These are phyloP conservation scores for Tuber umbilicatum DNA, from an alignment of 495 filamentous ascomycete species.

Conservation along the genomic window DNA sequence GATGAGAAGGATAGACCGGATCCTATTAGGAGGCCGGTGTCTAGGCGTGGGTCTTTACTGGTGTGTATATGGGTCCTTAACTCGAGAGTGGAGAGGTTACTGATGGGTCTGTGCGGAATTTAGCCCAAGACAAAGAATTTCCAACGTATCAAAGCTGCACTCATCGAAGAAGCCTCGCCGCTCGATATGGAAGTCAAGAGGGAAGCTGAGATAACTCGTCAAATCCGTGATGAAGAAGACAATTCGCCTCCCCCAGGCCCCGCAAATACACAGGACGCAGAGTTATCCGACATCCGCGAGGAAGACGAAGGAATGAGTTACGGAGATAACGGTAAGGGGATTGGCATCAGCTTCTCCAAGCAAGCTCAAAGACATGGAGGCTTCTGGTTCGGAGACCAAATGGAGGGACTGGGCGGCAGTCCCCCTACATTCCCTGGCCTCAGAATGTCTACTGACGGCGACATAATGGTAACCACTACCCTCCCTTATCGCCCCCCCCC, in stretches of 20 bases:
- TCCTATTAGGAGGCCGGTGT: slow-evolving; percentile 62
- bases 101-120: slow-evolving; percentile 23
- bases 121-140: slow-evolving; percentile 93
- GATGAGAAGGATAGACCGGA: slow-evolving; percentile 56
- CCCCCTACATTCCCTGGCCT: slow-evolving; percentile 35
- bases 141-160: slow-evolving; percentile 80
- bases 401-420: slow-evolving; percentile 39
- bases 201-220: slow-evolving; percentile 89
- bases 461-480: slow-evolving; percentile 30
- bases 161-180: slow-evolving; percentile 79
- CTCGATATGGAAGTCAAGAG: slow-evolving; percentile 81
- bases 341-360: slow-evolving; percentile 38
- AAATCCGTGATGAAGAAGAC: slow-evolving; percentile 66
- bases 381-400: slow-evolving; percentile 41
- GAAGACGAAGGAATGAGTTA: slow-evolving; percentile 39
- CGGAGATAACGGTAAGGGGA: slow-evolving; percentile 28
- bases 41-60: slow-evolving; percentile 77
- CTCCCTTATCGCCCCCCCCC: background rate
- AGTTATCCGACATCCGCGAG: slow-evolving; percentile 35
- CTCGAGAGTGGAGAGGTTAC: background rate
- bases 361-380: slow-evolving; percentile 39
- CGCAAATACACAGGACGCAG: slow-evolving; percentile 27
- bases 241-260: slow-evolving; percentile 48
- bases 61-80: slow-evolving; percentile 48
- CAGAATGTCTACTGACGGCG: slow-evolving; percentile 35